Evolutionary conservation across 805 yeast genomes (phyloP), one percentile per base, ranked within the genome.

Genomic region (Candida golubevii): DNA sequence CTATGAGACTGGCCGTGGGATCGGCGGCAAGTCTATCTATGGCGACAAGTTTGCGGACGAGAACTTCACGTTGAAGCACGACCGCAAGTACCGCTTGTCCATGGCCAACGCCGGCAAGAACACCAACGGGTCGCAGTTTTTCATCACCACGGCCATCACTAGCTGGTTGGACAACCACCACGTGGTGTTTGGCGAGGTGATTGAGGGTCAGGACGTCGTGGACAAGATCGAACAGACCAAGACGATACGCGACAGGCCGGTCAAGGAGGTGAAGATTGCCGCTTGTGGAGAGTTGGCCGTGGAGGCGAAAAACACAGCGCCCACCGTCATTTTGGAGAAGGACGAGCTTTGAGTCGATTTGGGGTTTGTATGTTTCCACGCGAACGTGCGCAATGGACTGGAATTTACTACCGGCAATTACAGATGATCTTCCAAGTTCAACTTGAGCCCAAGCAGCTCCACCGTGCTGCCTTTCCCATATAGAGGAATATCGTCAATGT

Each of bases 141-240:
- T 90, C 78, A 85, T 93, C 71, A 89, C 96, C 60, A 90, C 97
- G 26, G 96, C 85, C 18, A 76, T 79, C 32, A 88, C 97, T 44
- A 71, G 83, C 40, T 93, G 98, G 98, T 79, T 93, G 61, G 88
- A 93, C 61, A 91, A 93, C 54, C 80, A 73, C 56, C 99, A 93
- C 67, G 99, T 93, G 61, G 99, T 93, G 35, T 93, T 93, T 60
- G 99, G 99, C 54, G 88, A 88, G 70, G 97, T 93, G 44, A 46
- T 89, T n/a, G 89, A 84, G 45, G 98, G 98, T 38, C 74, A 81
- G 72, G 96, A 91, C 52, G 79, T 88, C 39, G 87, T 91, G 45
- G 67, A 75, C 54, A 74, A 78, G 65, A 80, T 91, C 60, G 96
- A 89, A 68, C 65, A 65, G 38, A 80, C 85, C 49, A 79, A 81